Percentiles rank a stretch among this genome's conserved stretches.
phyloP scores from a whole-genome alignment of 495 filamentous ascomycete species.

The Annulohypoxylon bovei region DNA sequence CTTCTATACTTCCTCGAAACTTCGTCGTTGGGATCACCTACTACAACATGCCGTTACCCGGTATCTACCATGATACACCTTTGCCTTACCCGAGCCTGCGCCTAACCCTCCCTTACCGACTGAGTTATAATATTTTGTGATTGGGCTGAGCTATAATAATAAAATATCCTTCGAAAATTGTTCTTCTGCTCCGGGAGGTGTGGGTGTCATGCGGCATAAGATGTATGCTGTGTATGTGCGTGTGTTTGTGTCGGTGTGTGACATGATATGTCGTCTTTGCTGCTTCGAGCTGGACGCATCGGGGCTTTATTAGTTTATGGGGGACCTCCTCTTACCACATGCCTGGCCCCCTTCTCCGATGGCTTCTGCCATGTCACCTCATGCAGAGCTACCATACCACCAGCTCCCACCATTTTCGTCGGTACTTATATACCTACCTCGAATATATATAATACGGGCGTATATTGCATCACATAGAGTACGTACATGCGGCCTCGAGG shows the following conservation, averaged over 20 bases:
- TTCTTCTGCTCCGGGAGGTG: background rate
- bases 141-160: conserved; percentile 39
- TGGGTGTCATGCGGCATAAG: conserved; percentile 31
- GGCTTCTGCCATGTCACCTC: conserved; percentile 7
- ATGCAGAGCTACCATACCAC: conserved; percentile 30
- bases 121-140: conserved; percentile 30
- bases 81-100: conserved; percentile 1
- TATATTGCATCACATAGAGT: background rate
- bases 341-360: conserved; percentile 24
- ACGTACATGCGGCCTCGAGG: background rate
- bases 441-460: background rate
- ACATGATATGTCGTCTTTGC: conserved; percentile 24
- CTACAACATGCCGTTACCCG: conserved; percentile 1
- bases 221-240: conserved; percentile 11
- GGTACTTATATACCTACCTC: conserved; percentile 5
- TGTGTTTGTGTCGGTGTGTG: conserved; percentile 24
- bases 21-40: conserved; percentile 11
- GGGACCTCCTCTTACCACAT: conserved; percentile 11
- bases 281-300: conserved; percentile 38
- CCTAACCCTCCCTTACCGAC: conserved; percentile 30
- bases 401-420: background rate
- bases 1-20: conserved; percentile 35
- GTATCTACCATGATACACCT: background rate
- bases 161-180: conserved; percentile 8
- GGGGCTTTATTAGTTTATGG: conserved; percentile 40